Evolutionary conservation across 495 filamentous ascomycete species (phyloP).

Genomic region (Evansstolkia leycettana): DNA sequence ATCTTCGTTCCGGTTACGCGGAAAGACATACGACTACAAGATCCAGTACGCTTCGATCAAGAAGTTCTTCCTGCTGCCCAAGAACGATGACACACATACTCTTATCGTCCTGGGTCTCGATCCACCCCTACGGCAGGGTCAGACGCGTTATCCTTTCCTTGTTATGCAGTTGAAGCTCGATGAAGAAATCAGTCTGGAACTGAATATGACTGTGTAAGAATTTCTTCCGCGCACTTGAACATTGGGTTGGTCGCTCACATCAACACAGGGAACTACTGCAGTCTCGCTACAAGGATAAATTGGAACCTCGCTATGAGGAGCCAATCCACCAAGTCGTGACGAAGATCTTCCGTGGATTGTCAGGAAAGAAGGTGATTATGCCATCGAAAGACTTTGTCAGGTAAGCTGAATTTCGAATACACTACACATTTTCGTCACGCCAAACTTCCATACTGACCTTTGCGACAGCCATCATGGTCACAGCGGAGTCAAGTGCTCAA

Average conservation of each 20-base stretch:
- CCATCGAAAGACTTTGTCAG: conserved; percentile 88
- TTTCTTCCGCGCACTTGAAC: background rate
- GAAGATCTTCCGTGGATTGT: conserved; percentile 84
- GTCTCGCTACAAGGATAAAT: conserved; percentile 78
- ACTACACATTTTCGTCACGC: too few relatives aligned
- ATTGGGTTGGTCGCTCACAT: too few relatives aligned
- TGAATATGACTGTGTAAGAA: conserved; percentile 84
- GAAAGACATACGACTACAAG: conserved; percentile 99
- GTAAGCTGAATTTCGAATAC: conserved; percentile 27
- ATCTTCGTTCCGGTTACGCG: conserved; percentile 88
- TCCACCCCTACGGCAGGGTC: conserved; percentile 90
- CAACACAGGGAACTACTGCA: conserved; percentile 41
- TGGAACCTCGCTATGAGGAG: conserved; percentile 78
- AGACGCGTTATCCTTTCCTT: conserved; percentile 95
- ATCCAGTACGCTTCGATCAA: conserved; percentile 96
- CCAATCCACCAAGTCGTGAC: conserved; percentile 85
- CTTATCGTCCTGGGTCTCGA: conserved; percentile 94
- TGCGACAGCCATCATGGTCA: conserved; percentile 68
- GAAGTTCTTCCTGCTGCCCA: conserved; percentile 96
- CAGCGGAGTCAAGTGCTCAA: conserved; percentile 95
- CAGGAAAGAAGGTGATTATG: conserved; percentile 84
- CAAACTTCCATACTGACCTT: background rate
- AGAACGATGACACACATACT: conserved; percentile 89
- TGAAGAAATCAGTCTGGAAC: conserved; percentile 89
- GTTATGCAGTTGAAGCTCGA: conserved; percentile 99